Conservation (phyloP, 768 basidiomycete genomes). For the Hygrophorus russula region DNA sequence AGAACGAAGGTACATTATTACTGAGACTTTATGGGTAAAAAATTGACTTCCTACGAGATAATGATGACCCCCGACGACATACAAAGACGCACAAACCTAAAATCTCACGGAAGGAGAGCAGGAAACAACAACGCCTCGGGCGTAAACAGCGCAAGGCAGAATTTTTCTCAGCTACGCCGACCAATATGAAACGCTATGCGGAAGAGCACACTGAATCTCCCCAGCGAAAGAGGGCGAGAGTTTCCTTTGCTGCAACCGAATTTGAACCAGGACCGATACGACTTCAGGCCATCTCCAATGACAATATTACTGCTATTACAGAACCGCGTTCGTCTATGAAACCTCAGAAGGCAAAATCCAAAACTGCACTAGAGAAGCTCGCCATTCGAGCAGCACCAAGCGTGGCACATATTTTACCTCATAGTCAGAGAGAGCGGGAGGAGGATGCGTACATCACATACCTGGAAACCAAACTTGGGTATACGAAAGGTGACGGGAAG, state of each 20-base stretch:
- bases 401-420: conserved; percentile 9
- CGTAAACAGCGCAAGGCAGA: conserved; percentile 55
- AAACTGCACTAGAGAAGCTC: conserved; percentile 25
- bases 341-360: conserved; percentile 9
- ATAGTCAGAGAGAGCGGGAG: conserved; percentile 36
- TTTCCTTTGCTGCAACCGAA: neutral
- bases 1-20: conserved; percentile 11
- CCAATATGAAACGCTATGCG: conserved; percentile 22
- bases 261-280: neutral
- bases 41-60: conserved; percentile 8
- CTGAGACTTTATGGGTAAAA: neutral
- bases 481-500: conserved; percentile 31
- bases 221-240: conserved; percentile 33
- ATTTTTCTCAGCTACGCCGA: conserved; percentile 30
- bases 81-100: conserved; percentile 12
- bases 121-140: conserved; percentile 50
- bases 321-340: neutral
- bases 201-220: conserved; percentile 36
- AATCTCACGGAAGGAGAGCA: conserved; percentile 44
- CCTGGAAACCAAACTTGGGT: conserved; percentile 69
- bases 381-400: conserved; percentile 9
- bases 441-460: conserved; percentile 84
- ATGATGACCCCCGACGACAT: conserved; percentile 10
- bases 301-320: conserved; percentile 1
- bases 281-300: neutral